A percentile compares a stretch with the other conserved stretches of the same genome.
Conservation (phyloP, 352 stramenopile species). For the Phytophthora europaea region DNA sequence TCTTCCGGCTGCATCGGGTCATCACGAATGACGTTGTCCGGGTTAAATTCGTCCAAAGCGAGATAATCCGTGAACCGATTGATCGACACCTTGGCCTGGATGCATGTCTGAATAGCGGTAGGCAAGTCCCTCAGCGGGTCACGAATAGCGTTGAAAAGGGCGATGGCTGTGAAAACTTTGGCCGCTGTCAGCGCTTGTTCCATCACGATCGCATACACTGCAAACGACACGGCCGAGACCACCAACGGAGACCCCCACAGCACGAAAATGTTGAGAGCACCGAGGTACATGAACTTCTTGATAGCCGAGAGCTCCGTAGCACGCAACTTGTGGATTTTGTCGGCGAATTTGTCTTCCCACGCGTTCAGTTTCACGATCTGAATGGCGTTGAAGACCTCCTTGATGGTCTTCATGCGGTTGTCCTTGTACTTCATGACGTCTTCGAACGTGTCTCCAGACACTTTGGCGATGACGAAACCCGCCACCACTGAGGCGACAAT, state of each 20-base stretch:
- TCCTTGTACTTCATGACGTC: conserved; percentile 90
- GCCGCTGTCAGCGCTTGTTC: conserved; percentile 49
- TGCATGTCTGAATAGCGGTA: conserved; percentile 40
- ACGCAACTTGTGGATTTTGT: conserved; percentile 78
- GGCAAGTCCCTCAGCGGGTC: conserved; percentile 50
- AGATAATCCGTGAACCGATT: conserved; percentile 53
- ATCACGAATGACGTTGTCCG: conserved; percentile 28
- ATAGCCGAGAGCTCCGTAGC: conserved; percentile 88
- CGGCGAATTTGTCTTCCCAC: conserved; percentile 89
- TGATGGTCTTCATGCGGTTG: conserved; percentile 91
- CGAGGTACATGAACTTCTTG: conserved; percentile 61
- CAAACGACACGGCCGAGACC: conserved; percentile 64
- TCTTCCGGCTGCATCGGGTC: conserved; percentile 15
- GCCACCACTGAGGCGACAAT: conserved; percentile 41
- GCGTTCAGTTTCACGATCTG: conserved; percentile 97
- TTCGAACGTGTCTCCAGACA: conserved; percentile 69
- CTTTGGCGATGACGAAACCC: conserved; percentile 69
- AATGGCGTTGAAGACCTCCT: conserved; percentile 94
- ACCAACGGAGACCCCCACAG: conserved; percentile 57
- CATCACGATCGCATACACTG: conserved; percentile 52
- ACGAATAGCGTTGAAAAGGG: conserved; percentile 62
- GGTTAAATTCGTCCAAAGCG: conserved; percentile 31
- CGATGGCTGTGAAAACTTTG: conserved; percentile 64
- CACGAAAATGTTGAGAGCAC: conserved; percentile 60
- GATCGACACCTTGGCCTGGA: conserved; percentile 54